Evolutionary conservation across 345 rosid genomes (phyloP).

Genomic region (Clausena lansium): DNA sequence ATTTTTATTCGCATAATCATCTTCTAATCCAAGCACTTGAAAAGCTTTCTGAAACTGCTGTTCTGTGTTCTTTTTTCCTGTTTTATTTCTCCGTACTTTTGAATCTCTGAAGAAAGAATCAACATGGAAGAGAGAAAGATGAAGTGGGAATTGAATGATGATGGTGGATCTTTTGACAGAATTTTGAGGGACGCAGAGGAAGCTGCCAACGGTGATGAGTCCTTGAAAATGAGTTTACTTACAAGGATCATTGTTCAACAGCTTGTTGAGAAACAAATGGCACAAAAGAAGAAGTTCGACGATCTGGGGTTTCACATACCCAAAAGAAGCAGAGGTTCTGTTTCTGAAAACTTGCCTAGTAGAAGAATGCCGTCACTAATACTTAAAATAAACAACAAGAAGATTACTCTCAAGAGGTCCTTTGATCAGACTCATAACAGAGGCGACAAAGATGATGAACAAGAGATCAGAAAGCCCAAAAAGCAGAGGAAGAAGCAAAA

Average conservation of each 20-base stretch:
- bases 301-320: not conserved
- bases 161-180: not conserved
- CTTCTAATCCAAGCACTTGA: too few relatives aligned
- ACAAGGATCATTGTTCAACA: not conserved
- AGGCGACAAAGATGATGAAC: conserved; percentile 21
- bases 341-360: too few relatives aligned
- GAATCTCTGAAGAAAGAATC: too few relatives aligned
- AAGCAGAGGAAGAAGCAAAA: not conserved
- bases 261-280: not conserved
- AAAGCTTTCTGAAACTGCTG: too few relatives aligned
- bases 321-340: not conserved
- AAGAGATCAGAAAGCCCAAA: not conserved
- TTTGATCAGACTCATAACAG: conserved; percentile 9
- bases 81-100: too few relatives aligned
- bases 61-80: too few relatives aligned
- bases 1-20: too few relatives aligned
- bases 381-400: not conserved
- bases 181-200: not conserved
- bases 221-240: not conserved
- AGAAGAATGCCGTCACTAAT: too few relatives aligned
- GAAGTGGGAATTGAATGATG: not conserved
- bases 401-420: not conserved
- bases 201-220: not conserved
- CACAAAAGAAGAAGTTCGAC: too few relatives aligned
- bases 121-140: not conserved